Conservation (phyloP, 257 asterid genomes). For the Solanum clarkiae region DNA sequence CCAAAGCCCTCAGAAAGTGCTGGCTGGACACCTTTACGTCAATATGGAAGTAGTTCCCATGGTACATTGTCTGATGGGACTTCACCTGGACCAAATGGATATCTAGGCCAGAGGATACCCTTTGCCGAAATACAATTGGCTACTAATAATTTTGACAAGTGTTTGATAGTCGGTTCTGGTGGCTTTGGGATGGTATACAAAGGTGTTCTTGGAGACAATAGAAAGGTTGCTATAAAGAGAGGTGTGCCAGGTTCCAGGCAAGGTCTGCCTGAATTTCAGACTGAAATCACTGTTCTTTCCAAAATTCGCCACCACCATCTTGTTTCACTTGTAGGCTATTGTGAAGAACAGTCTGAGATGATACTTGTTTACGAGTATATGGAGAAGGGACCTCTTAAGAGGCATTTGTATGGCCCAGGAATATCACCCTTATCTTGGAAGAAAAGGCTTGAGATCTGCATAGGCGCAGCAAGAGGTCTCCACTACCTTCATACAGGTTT, state of each 20-base stretch:
- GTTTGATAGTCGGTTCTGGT: conserved; percentile 64
- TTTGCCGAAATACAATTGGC: conserved; percentile 56
- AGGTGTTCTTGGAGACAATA: conserved; percentile 49
- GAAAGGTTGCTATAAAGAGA: conserved; percentile 28
- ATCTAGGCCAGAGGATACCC: conserved; percentile 59
- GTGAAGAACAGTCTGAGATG: not conserved
- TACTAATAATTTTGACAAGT: conserved; percentile 56
- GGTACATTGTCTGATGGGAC: conserved; percentile 75
- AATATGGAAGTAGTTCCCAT: conserved; percentile 46
- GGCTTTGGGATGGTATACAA: conserved; percentile 86
- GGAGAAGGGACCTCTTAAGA: not conserved
- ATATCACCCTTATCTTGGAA: not conserved
- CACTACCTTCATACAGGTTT: conserved; percentile 1
- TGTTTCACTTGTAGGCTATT: not conserved
- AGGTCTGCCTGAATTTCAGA: not conserved
- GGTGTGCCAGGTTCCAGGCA: not conserved
- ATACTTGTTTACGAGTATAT: not conserved
- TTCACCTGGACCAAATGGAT: conserved; percentile 41
- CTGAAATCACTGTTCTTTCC: not conserved
- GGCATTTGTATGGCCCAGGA: not conserved
- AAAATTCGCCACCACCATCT: not conserved
- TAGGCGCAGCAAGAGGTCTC: not conserved
- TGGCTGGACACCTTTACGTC: conserved; percentile 52
- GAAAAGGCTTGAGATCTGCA: not conserved
- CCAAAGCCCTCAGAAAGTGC: conserved; percentile 27